phyloP scores from a whole-genome alignment of 441 rosid species.

The Erodium texanum region DNA sequence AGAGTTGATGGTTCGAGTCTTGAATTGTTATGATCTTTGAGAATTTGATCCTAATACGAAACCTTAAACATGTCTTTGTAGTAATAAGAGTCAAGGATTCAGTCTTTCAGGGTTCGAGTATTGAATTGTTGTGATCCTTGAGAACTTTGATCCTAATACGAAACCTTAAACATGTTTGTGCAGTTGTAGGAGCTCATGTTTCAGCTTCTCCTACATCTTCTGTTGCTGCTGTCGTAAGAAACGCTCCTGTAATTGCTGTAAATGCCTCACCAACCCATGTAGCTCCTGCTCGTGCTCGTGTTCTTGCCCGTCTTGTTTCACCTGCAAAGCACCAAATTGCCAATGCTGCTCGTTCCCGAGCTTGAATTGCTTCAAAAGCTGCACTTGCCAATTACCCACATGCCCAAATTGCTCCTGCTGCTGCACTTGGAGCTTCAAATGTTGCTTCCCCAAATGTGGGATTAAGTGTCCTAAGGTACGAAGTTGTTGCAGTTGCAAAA shows the following conservation, averaged over 20 bases:
- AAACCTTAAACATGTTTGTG: conserved; percentile 9
- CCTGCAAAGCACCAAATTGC: conserved; percentile 32
- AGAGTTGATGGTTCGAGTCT: too few relatives aligned
- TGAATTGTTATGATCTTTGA: too few relatives aligned
- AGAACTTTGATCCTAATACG: too few relatives aligned
- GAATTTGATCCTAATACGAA: too few relatives aligned
- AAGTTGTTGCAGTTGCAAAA: conserved; percentile 41
- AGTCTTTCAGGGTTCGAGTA: too few relatives aligned
- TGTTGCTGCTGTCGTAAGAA: conserved; percentile 47
- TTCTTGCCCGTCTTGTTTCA: conserved; percentile 23
- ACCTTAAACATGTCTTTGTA: too few relatives aligned
- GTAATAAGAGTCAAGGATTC: too few relatives aligned
- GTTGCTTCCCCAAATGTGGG: conserved; percentile 35
- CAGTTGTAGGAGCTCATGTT: conserved; percentile 46
- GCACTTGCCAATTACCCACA: conserved; percentile 27
- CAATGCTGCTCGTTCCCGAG: conserved; percentile 36
- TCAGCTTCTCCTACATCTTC: conserved; percentile 50
- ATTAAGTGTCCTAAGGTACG: conserved; percentile 31
- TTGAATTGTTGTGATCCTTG: too few relatives aligned
- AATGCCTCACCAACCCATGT: conserved; percentile 2
- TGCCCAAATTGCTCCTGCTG: conserved; percentile 23
- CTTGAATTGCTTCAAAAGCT: conserved; percentile 44
- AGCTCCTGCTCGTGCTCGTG: conserved; percentile 10
- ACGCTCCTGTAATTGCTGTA: conserved; percentile 8
- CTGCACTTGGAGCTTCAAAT: conserved; percentile 26